Evolutionary conservation across 2,329 filamentous ascomycete species (phyloP), one percentile per base, ranked within the genome.

Genomic region (Leptoxyphium fumago): DNA sequence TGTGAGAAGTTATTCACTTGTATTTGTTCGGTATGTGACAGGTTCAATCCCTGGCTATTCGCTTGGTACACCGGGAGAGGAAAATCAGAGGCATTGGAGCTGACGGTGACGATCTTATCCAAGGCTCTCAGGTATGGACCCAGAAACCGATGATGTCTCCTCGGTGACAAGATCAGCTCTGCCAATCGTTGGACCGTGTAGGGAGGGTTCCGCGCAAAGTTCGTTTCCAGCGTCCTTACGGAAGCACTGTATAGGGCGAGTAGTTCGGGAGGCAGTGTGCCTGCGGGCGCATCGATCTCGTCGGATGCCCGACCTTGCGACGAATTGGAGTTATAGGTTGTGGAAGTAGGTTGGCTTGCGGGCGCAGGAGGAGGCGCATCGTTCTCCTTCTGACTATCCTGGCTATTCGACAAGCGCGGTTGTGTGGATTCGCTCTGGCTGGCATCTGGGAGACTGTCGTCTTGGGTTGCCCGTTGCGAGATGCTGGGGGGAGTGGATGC

Each of bases 151-250:
- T 96, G 95, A 64, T 94, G 83, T 44, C 73, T 72, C 47, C 71
- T 80, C 1, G 91, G 91, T 21, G 72, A 65, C 30, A 94, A 70
- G 4, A 94, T 69, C 28, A 96, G 79, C 68, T 98, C 91, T 17
- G 87, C 78, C 17, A 98, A 74, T 34, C 91, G 82, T 65, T 98
- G 91, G 48, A 95, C 75, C 2, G 91, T 96, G 61, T 96, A 86
- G 0, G 91, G 91, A 1, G 91, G 89, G 53, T 83, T 75, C 2
- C 70, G 68, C 17, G 75, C 60, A 63, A 98, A 98, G 51, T 74
- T 75, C 2, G 48, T 45, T 29, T 58, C 54, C n/a, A 63, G 52
- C 4, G 55, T 53, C 36, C 48, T 51, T 6, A 51, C 51, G 2
- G 54, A 57, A 15, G 46, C 52, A 26, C 57, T 50, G 45, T 60